Evolutionary conservation across 2,329 filamentous ascomycete species (phyloP).

Genomic region (Cladophialophora chaetospira): DNA sequence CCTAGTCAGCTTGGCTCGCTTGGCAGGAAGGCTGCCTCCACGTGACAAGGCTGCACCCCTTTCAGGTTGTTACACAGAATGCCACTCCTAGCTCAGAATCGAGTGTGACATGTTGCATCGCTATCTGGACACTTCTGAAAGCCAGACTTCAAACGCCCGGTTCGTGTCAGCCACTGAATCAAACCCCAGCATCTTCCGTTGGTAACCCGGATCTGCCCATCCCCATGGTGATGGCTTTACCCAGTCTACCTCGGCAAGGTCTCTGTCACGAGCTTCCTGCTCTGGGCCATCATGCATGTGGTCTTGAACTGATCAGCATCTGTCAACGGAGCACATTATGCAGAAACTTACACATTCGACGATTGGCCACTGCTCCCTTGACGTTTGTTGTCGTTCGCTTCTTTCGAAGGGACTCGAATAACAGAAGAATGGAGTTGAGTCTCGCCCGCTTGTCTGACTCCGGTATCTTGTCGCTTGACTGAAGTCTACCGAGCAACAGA

Average conservation of each 20-base stretch:
- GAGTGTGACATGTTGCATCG: neutral
- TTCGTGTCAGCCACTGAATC: conserved; percentile 13
- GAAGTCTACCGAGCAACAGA: conserved; percentile 7
- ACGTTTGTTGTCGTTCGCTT: conserved; percentile 13
- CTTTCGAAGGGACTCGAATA: conserved; percentile 16
- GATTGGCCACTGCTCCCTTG: conserved; percentile 10
- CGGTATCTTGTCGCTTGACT: neutral
- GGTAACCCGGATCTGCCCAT: conserved; percentile 13
- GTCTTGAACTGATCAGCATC: neutral
- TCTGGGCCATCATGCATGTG: conserved; percentile 14
- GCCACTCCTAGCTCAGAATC: neutral
- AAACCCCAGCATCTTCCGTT: conserved; percentile 16
- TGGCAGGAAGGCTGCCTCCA: no score
- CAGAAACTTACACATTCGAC: conserved; percentile 11
- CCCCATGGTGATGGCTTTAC: conserved; percentile 11
- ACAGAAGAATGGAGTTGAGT: conserved; percentile 6
- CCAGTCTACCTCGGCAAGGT: conserved; percentile 13
- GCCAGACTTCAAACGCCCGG: conserved; percentile 12
- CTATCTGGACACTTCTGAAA: neutral
- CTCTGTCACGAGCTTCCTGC: conserved; percentile 10
- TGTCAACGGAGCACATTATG: neutral
- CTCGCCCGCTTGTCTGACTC: neutral
- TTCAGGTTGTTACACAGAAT: no score
- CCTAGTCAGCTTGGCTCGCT: no score
- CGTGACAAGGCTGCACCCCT: conserved; percentile 6